Conservation (phyloP, 495 filamentous ascomycete genomes). For the Amphirosellinia nigrospora region DNA sequence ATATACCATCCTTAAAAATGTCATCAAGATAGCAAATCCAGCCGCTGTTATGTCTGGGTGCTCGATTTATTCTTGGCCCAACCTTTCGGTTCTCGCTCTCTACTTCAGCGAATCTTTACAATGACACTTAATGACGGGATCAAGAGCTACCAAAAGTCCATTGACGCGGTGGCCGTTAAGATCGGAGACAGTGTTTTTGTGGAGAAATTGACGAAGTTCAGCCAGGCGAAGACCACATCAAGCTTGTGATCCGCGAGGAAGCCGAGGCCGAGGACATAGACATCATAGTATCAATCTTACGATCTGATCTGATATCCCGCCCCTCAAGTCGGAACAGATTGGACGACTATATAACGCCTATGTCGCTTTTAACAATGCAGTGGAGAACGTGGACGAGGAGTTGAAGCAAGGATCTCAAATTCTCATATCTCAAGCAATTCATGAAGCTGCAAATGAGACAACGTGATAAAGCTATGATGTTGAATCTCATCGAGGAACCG, state of each 20-base stretch:
- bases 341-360: conserved; percentile 89
- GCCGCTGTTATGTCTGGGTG: conserved; percentile 91
- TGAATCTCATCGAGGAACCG: conserved; percentile 92
- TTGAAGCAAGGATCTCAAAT: conserved; percentile 85
- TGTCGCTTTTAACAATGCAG: conserved; percentile 94
- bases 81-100: conserved; percentile 85
- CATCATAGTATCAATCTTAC: conserved; percentile 80
- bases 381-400: conserved; percentile 89
- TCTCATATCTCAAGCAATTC: conserved; percentile 92
- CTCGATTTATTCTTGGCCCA: conserved; percentile 95
- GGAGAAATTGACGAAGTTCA: conserved; percentile 80
- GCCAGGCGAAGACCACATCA: conserved; percentile 73
- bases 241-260: conserved; percentile 74
- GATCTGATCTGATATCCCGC: conserved; percentile 74
- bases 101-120: conserved; percentile 91
- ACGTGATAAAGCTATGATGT: conserved; percentile 96
- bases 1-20: conserved; percentile 92
- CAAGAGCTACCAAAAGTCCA: conserved; percentile 77
- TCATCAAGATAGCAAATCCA: conserved; percentile 94
- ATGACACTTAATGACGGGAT: conserved; percentile 93
- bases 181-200: conserved; percentile 81
- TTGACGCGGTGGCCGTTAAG: conserved; percentile 74
- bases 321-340: conserved; percentile 74
- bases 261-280: conserved; percentile 74
- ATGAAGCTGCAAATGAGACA: conserved; percentile 91